These are phyloP conservation scores for Onygenales sp. DNA, from an alignment of 2,329 filamentous ascomycete species.

Conservation along the genomic window DNA sequence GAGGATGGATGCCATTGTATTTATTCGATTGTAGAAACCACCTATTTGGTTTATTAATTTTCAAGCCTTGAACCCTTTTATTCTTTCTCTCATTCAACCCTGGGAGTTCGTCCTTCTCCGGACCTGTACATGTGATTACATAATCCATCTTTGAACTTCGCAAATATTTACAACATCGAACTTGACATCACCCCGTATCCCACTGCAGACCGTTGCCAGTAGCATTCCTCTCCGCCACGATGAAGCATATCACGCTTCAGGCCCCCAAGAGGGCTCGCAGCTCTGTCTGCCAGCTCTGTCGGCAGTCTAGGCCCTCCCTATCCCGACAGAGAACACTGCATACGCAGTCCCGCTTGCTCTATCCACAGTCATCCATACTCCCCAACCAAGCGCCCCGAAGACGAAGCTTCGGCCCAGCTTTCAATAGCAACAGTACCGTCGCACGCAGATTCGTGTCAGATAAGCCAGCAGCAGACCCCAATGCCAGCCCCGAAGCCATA, in stretches of 20 bases:
- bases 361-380: neutral
- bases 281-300: conserved; percentile 30
- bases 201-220: neutral
- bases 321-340: neutral
- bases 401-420: neutral
- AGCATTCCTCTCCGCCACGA: conserved; percentile 8
- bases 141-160: too few species aligned
- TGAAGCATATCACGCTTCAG: conserved; percentile 27
- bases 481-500: conserved; percentile 12
- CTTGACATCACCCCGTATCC: neutral
- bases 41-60: too few species aligned
- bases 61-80: too few species aligned
- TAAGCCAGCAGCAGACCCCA: neutral
- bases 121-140: too few species aligned
- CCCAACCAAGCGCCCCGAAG: neutral
- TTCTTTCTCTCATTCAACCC: too few species aligned
- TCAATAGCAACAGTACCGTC: neutral
- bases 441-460: neutral
- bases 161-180: neutral
- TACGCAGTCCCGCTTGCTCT: neutral
- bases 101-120: too few species aligned
- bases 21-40: too few species aligned
- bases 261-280: conserved; percentile 18
- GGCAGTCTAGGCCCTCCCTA: conserved; percentile 19
- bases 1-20: too few species aligned